A percentile compares a stretch with the other conserved stretches of the same genome.
Evolutionary conservation across 768 basidiomycete species (phyloP).

Genomic region (Russula vinacea): DNA sequence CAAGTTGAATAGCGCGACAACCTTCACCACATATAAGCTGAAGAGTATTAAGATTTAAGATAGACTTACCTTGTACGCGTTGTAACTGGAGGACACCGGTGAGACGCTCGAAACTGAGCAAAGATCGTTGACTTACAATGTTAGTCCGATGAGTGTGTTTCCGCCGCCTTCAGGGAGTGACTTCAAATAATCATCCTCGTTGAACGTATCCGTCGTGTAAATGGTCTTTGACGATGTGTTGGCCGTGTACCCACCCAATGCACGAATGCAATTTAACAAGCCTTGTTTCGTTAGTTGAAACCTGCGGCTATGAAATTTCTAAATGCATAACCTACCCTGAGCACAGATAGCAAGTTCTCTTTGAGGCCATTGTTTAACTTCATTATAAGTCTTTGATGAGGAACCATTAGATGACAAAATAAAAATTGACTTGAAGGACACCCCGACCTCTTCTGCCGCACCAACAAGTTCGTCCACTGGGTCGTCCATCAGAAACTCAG

Average conservation of each 20-base stretch:
- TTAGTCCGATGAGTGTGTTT: conserved; percentile 51
- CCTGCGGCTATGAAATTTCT: background rate
- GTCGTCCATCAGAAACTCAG: conserved; percentile 9
- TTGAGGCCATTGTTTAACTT: conserved; percentile 54
- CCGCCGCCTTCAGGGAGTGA: conserved; percentile 46
- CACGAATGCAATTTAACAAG: conserved; percentile 61
- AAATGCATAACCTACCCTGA: conserved; percentile 42
- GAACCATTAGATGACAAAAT: conserved; percentile 1
- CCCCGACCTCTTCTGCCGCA: conserved; percentile 58
- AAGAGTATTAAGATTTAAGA: background rate
- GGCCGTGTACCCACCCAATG: conserved; percentile 57
- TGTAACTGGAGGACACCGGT: conserved; percentile 45
- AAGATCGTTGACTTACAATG: conserved; percentile 46
- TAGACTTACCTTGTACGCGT: conserved; percentile 54
- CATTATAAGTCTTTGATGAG: conserved; percentile 48
- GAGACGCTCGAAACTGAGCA: background rate
- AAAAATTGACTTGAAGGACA: background rate
- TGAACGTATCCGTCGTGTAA: conserved; percentile 60
- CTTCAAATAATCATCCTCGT: conserved; percentile 52
- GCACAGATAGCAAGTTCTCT: conserved; percentile 53
- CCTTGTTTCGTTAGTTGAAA: conserved; percentile 36
- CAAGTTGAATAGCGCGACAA: conserved; percentile 61
- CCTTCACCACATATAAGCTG: conserved; percentile 36
- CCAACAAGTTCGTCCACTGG: conserved; percentile 56
- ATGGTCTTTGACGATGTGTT: conserved; percentile 48